Percentiles rank a stretch among this genome's conserved stretches.
phyloP scores from a whole-genome alignment of 2,329 filamentous ascomycete species.

The Fusarium chlamydosporum region DNA sequence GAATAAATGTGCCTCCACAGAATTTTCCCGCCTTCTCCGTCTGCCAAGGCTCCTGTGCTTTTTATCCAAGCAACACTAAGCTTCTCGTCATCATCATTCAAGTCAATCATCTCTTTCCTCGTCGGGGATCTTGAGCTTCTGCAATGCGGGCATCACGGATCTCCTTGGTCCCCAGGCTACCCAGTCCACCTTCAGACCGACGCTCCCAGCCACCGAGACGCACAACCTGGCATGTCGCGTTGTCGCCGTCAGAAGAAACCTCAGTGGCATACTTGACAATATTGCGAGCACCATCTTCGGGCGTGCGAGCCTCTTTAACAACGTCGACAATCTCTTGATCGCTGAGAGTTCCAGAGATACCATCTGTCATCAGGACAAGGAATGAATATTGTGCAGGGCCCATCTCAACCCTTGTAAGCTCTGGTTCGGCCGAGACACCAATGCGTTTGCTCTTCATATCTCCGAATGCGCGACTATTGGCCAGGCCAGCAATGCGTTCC shows the following conservation, averaged over 20 bases:
- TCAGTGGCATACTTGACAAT: constrained; percentile 92
- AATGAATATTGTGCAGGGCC: constrained; percentile 89
- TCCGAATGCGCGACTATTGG: constrained; percentile 94
- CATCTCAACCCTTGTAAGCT: constrained; percentile 84
- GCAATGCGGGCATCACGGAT: constrained; percentile 84
- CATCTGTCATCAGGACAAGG: constrained; percentile 88
- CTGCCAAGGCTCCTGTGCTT: not conserved
- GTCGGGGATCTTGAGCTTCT: constrained; percentile 86
- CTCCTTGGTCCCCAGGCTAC: constrained; percentile 92
- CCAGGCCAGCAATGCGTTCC: constrained; percentile 92
- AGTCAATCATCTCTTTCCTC: constrained; percentile 67
- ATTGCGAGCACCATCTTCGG: constrained; percentile 83
- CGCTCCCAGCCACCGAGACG: constrained; percentile 78
- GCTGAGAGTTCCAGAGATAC: constrained; percentile 84
- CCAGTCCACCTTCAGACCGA: constrained; percentile 85
- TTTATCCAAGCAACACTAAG: constrained; percentile 18
- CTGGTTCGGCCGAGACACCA: constrained; percentile 93
- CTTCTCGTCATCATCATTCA: not conserved
- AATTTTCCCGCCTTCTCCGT: not conserved
- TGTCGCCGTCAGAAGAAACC: constrained; percentile 77
- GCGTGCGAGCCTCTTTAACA: constrained; percentile 92
- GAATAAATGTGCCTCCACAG: constrained; percentile 10
- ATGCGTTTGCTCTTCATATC: constrained; percentile 93
- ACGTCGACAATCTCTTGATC: constrained; percentile 98
- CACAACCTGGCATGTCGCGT: constrained; percentile 77